These are phyloP conservation scores for Candida glucosophila DNA, from an alignment of 1,139 yeast species.

Conservation along the genomic window DNA sequence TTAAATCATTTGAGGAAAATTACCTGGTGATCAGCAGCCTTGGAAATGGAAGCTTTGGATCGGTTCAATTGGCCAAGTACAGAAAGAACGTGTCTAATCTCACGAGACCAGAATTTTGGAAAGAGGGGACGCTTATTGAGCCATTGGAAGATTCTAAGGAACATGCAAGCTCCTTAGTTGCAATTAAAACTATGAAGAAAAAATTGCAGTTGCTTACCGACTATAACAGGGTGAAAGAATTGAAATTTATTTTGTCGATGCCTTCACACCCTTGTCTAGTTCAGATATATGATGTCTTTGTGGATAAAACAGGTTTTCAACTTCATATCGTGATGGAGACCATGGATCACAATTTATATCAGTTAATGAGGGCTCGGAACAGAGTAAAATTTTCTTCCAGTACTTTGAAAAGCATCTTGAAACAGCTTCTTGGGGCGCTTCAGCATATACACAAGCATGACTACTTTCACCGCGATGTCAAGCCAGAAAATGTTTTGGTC, in stretches of 20 bases:
- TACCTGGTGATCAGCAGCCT: slow-evolving; percentile 46
- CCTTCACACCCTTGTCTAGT: slow-evolving; percentile 69
- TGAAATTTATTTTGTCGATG: slow-evolving; percentile 59
- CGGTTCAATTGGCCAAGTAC: slow-evolving; percentile 54
- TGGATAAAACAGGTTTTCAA: slow-evolving; percentile 49
- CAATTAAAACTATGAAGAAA: slow-evolving; percentile 73
- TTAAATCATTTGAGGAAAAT: slow-evolving; percentile 32
- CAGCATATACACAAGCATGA: slow-evolving; percentile 71
- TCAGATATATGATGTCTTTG: slow-evolving; percentile 68
- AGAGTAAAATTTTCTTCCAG: slow-evolving; percentile 42
- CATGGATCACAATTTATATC: slow-evolving; percentile 74
- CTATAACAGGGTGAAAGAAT: slow-evolving; percentile 63
- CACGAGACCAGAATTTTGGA: slow-evolving; percentile 7
- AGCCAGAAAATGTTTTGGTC: slow-evolving; percentile 67
- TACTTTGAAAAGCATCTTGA: slow-evolving; percentile 56
- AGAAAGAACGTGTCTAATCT: slow-evolving; percentile 9
- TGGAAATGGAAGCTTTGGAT: slow-evolving; percentile 77
- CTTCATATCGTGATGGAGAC: slow-evolving; percentile 85
- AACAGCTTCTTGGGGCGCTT: slow-evolving; percentile 69
- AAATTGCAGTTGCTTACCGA: slow-evolving; percentile 42
- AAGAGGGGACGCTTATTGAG: slow-evolving; percentile 41
- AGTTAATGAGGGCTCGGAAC: slow-evolving; percentile 55
- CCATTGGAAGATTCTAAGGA: slow-evolving; percentile 25
- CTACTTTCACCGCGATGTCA: slow-evolving; percentile 84
- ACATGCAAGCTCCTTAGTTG: slow-evolving; percentile 45